A percentile compares a stretch with the other conserved stretches of the same genome.
phyloP scores from a whole-genome alignment of 139 green algal species.

The Monoraphidium neglectum region DNA sequence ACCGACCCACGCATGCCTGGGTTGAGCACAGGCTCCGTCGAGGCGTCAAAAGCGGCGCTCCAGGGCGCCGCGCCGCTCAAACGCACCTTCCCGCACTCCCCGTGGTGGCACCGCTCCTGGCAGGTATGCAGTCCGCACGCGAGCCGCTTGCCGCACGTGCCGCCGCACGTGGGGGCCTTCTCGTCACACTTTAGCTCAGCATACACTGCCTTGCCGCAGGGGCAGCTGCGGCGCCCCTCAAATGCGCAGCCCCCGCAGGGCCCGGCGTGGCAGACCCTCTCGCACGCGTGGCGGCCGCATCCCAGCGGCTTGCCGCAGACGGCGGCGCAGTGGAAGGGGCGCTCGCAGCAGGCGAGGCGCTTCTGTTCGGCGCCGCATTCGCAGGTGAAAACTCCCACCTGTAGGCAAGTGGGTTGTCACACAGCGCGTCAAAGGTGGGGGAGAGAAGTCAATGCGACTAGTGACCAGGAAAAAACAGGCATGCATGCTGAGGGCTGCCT shows the following conservation, averaged over 20 bases:
- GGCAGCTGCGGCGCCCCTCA: slow-evolving; percentile 66
- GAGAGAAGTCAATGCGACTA: no score
- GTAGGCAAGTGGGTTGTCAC: not conserved
- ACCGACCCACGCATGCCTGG: no score
- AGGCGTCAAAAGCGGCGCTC: not conserved
- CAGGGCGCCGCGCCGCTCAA: not conserved
- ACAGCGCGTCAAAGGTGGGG: not conserved
- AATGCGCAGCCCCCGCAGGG: slow-evolving; percentile 68
- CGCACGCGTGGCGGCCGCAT: slow-evolving; percentile 66
- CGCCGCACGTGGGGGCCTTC: slow-evolving; percentile 68
- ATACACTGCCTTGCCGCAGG: slow-evolving; percentile 74
- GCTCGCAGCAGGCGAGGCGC: slow-evolving; percentile 48
- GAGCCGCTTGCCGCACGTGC: slow-evolving; percentile 82
- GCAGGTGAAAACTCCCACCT: slow-evolving; percentile 41
- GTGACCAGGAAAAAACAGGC: no score
- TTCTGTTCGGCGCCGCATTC: slow-evolving; percentile 49
- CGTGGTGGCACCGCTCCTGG: slow-evolving; percentile 58
- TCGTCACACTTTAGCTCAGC: slow-evolving; percentile 47
- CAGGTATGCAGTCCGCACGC: slow-evolving; percentile 71
- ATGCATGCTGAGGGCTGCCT: not conserved
- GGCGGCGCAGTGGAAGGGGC: slow-evolving; percentile 51
- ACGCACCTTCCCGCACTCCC: slow-evolving; percentile 53
- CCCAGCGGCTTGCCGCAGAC: slow-evolving; percentile 60
- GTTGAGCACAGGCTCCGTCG: no score
- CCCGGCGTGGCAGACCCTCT: slow-evolving; percentile 58